Conservation (phyloP, 2,329 filamentous ascomycete species). For the Monosporascus cannonballus region DNA sequence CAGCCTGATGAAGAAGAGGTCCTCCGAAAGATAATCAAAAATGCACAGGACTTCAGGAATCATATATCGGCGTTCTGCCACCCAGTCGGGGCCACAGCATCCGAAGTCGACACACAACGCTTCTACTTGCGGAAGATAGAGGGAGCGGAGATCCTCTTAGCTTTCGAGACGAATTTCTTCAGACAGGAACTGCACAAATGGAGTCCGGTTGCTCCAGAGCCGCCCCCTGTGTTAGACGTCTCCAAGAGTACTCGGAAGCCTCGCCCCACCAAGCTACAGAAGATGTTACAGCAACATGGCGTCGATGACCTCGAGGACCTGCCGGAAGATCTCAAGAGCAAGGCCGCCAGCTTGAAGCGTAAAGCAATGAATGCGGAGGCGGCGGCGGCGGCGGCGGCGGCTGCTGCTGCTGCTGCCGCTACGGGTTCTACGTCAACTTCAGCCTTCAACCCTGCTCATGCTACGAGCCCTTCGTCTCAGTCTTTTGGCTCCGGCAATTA, state of each 20-base stretch:
- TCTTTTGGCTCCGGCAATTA: slow-evolving; percentile 26
- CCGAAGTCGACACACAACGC: slow-evolving; percentile 82
- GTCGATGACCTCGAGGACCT: slow-evolving; percentile 88
- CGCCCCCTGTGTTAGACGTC: slow-evolving; percentile 79
- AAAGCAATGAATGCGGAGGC: slow-evolving; percentile 60
- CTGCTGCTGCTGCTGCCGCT: slow-evolving; percentile 19
- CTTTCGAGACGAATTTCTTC: slow-evolving; percentile 96
- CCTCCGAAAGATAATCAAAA: slow-evolving; percentile 77
- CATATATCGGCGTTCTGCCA: slow-evolving; percentile 79
- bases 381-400: slow-evolving; percentile 41
- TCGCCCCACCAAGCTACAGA: slow-evolving; percentile 92
- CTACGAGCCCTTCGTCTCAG: slow-evolving; percentile 28
- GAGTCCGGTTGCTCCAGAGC: slow-evolving; percentile 79
- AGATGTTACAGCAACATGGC: slow-evolving; percentile 81
- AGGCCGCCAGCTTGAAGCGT: slow-evolving; percentile 66
- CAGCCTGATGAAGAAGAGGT: slow-evolving; percentile 92
- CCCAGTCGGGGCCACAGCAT: slow-evolving; percentile 70
- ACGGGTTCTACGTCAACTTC: slow-evolving; percentile 8
- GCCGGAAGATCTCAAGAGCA: slow-evolving; percentile 74
- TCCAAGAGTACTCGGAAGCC: slow-evolving; percentile 93
- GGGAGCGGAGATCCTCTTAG: slow-evolving; percentile 86
- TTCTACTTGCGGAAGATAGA: slow-evolving; percentile 98
- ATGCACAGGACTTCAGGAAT: slow-evolving; percentile 76
- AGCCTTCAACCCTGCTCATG: slow-evolving; percentile 17
- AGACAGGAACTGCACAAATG: slow-evolving; percentile 92